Evolutionary conservation across 345 rosid species (phyloP).

Genomic region (Erucastrum elatum): DNA sequence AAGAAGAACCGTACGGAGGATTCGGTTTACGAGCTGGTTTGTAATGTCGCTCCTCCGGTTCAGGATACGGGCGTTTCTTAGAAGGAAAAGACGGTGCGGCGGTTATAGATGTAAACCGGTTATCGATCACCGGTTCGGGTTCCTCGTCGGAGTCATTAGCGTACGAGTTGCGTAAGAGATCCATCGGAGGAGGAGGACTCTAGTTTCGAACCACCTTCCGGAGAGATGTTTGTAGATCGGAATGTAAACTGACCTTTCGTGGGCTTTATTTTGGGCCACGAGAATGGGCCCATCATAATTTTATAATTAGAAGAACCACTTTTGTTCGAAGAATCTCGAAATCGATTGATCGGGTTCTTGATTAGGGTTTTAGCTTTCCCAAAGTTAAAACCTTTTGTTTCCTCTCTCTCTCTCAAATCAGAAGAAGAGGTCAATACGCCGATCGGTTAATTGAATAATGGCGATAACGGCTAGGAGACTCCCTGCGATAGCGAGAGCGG

Average conservation of each 20-base stretch:
- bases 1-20: constrained; percentile 1
- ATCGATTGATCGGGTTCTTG: constrained; percentile 5
- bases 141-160: constrained; percentile 41
- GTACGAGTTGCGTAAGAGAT: constrained; percentile 36
- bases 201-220: not conserved
- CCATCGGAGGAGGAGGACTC: constrained; percentile 24
- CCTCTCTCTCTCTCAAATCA: not conserved
- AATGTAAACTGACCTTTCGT: not conserved
- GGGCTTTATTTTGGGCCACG: not conserved
- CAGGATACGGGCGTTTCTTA: constrained; percentile 32
- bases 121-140: not conserved
- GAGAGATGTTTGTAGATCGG: not conserved
- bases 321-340: not conserved
- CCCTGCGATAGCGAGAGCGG: constrained; percentile 37
- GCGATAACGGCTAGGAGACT: constrained; percentile 36
- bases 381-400: constrained; percentile 9
- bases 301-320: not conserved
- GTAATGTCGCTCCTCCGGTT: constrained; percentile 14
- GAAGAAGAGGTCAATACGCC: not conserved
- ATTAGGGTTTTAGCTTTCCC: constrained; percentile 32
- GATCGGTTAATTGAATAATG: constrained; percentile 11
- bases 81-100: constrained; percentile 13
- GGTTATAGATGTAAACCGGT: not conserved
- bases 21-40: constrained; percentile 1
- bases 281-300: not conserved